Evolutionary conservation across 495 filamentous ascomycete genomes (phyloP).

Genomic region (Podospora appendiculata): DNA sequence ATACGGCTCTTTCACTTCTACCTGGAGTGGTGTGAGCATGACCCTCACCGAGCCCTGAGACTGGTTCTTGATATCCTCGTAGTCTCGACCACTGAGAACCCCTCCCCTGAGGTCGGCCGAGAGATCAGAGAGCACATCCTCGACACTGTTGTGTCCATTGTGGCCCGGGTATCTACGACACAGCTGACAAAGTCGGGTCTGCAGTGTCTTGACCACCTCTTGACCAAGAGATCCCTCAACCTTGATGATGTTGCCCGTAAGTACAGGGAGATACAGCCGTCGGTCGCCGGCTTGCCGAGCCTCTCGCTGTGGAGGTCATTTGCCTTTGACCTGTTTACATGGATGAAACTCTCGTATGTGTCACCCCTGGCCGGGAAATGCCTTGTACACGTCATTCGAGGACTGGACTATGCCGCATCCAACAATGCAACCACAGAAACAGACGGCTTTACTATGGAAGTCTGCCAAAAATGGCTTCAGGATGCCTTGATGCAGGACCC

Average conservation of each 20-base stretch:
- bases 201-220: constrained; percentile 51
- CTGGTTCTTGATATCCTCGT: constrained; percentile 58
- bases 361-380: constrained; percentile 58
- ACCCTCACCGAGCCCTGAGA: constrained; percentile 66
- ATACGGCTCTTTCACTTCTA: constrained; percentile 59
- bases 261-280: constrained; percentile 25
- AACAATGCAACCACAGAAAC: constrained; percentile 17
- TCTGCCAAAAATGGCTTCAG: constrained; percentile 44
- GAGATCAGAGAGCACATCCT: constrained; percentile 32
- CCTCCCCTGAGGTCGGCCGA: constrained; percentile 24
- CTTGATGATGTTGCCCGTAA: constrained; percentile 27
- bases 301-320: constrained; percentile 35
- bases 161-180: constrained; percentile 42
- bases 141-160: constrained; percentile 36
- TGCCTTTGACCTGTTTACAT: constrained; percentile 44
- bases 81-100: constrained; percentile 43
- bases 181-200: constrained; percentile 55
- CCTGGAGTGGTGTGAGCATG: constrained; percentile 64
- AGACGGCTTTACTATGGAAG: constrained; percentile 25
- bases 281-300: constrained; percentile 7
- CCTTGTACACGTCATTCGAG: constrained; percentile 49
- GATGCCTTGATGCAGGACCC: constrained; percentile 38
- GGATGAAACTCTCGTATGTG: constrained; percentile 54
- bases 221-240: constrained; percentile 44
- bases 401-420: constrained; percentile 16